phyloP scores from a whole-genome alignment of 1,284 basidiomycete genomes.

The Heterobasidion irregulare region DNA sequence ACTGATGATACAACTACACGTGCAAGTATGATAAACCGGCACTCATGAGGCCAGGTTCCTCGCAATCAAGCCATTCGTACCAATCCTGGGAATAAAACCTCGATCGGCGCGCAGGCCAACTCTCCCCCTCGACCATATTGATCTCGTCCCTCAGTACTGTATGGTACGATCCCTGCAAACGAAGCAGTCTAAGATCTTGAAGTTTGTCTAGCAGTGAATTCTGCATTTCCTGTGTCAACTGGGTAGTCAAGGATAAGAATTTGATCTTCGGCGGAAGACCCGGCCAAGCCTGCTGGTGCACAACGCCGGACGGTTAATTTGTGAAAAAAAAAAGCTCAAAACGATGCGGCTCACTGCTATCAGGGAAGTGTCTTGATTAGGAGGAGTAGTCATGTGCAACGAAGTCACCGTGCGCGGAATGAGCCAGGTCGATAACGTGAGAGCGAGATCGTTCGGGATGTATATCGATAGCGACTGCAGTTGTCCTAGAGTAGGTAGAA shows the following conservation, averaged over 20 bases:
- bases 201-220: not conserved
- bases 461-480: slow-evolving; percentile 48
- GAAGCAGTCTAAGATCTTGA: not conserved
- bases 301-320: not conserved
- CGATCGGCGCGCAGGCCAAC: not conserved
- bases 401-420: slow-evolving; percentile 50
- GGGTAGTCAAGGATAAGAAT: not conserved
- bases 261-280: not conserved
- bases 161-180: not conserved
- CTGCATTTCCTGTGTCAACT: not conserved
- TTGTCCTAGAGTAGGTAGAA: slow-evolving; percentile 47
- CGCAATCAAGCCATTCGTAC: not conserved
- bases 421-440: slow-evolving; percentile 59
- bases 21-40: not conserved
- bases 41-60: not conserved
- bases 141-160: not conserved
- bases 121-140: not conserved
- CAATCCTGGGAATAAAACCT: not conserved
- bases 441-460: slow-evolving; percentile 54
- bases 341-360: not conserved
- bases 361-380: not conserved
- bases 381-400: slow-evolving; percentile 27
- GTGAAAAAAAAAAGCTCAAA: not conserved
- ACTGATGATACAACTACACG: not conserved
- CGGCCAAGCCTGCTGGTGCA: not conserved